A percentile compares a stretch with the other conserved stretches of the same genome.
Evolutionary conservation across 345 rosid genomes (phyloP).

Genomic region (Trapa incisa): DNA sequence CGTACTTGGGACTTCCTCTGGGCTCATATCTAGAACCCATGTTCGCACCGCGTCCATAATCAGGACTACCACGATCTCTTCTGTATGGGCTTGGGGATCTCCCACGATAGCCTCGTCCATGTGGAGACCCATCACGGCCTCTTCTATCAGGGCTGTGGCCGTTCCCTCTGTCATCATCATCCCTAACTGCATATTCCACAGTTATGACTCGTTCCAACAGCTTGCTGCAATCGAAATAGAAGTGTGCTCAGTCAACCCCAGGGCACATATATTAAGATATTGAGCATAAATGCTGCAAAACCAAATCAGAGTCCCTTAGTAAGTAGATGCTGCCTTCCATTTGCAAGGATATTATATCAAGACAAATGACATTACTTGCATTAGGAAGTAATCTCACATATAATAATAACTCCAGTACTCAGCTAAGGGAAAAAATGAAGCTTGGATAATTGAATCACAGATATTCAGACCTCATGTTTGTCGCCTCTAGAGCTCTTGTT

Average conservation of each 20-base stretch:
- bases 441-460: not conserved
- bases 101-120: slow-evolving; percentile 44
- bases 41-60: slow-evolving; percentile 71
- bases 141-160: slow-evolving; percentile 66
- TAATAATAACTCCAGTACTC: not conserved
- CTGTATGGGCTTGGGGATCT: slow-evolving; percentile 77
- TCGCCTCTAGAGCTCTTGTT: slow-evolving; percentile 71
- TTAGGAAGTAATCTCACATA: not conserved
- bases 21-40: slow-evolving; percentile 33
- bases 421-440: not conserved
- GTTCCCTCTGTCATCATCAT: slow-evolving; percentile 63
- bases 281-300: not conserved
- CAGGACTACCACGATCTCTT: slow-evolving; percentile 86
- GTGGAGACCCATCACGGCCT: slow-evolving; percentile 57
- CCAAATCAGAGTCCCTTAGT: not conserved
- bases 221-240: slow-evolving; percentile 41
- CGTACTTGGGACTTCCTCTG: slow-evolving; percentile 39
- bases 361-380: not conserved
- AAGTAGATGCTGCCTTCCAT: not conserved
- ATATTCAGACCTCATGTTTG: slow-evolving; percentile 50
- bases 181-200: slow-evolving; percentile 84
- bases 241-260: not conserved
- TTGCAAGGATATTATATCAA: not conserved
- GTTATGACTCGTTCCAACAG: slow-evolving; percentile 76
- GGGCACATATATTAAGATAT: not conserved